Conservation (phyloP, 352 stramenopile genomes). For the Globisporangium carolinianum region DNA sequence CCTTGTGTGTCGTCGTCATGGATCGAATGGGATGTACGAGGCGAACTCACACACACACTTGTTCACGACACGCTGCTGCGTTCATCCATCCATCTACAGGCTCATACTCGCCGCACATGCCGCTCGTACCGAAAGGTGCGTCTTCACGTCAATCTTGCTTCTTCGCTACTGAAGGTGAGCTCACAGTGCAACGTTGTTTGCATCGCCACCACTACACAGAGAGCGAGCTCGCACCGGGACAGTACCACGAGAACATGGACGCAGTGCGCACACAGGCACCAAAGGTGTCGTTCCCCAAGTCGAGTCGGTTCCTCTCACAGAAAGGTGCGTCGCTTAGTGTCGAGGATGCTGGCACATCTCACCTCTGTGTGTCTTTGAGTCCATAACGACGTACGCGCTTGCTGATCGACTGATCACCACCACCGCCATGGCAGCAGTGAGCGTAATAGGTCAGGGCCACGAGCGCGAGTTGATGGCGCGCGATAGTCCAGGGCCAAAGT, state of each 20-base stretch:
- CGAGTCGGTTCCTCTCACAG: slow-evolving; percentile 71
- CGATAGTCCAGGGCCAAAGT: slow-evolving; percentile 79
- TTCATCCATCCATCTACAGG: slow-evolving; percentile 8
- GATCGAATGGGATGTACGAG: too few relatives aligned
- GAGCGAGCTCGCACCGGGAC: slow-evolving; percentile 46
- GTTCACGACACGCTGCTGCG: too few relatives aligned
- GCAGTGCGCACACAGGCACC: slow-evolving; percentile 52
- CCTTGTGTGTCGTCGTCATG: too few relatives aligned
- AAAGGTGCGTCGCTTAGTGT: slow-evolving; percentile 34
- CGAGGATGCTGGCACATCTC: too few relatives aligned
- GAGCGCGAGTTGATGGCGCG: slow-evolving; percentile 68
- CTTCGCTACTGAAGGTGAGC: too few relatives aligned
- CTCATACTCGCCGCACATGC: slow-evolving; percentile 40
- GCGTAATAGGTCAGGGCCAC: slow-evolving; percentile 50
- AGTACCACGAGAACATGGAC: slow-evolving; percentile 69
- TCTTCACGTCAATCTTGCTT: background rate
- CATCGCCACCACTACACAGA: slow-evolving; percentile 18
- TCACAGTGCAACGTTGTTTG: too few relatives aligned
- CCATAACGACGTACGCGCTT: background rate
- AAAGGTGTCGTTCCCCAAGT: slow-evolving; percentile 74
- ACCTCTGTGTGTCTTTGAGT: background rate
- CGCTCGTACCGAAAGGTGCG: slow-evolving; percentile 51
- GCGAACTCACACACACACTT: too few relatives aligned
- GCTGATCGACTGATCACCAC: background rate
- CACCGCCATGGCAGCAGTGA: slow-evolving; percentile 28